Evolutionary conservation across 345 rosid species (phyloP), one percentile per base, ranked within the genome.

Genomic region (Eucalyptus melliodora): DNA sequence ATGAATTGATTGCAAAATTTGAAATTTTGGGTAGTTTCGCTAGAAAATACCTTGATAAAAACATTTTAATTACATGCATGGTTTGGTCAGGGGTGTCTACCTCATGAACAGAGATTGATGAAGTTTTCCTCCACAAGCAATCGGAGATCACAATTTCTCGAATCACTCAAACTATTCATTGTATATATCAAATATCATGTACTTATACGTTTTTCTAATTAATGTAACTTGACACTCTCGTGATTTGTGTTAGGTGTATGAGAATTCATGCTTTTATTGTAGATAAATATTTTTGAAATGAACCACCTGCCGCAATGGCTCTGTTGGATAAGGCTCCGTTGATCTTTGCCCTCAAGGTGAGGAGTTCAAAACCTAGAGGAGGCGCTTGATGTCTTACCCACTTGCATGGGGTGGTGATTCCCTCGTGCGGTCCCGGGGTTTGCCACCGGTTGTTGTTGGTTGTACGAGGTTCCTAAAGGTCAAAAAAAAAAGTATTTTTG

Each of bases 381-480:
- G 14, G 50, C 50, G 14, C 14, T 47, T 11, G 50, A 14, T 47
- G 14, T 11, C 50, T 47, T 47, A 47, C 50, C 14, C 50, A 47
- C 50, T 47, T 47, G 50, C 50, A 47, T 4, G 14, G 50, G 50
- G 50, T 47, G 50, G 50, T 47, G 50, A 12, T 47, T 47, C 1
- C 14, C 50, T 47, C 5, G 14, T 47, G 50, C 5, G 50, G 50
- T 14, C 50, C 5, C 1, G 11, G 14, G 50, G 14, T 47, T 47
- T 47, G 5, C 14, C 50, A 11, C 13, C 50, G 4, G 2, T 1
- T 11, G 49, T 1, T 11, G 49, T 10, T 10, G 5, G 4, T 2
- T 4, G 50, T 47, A 47, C 4, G 13, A 5, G 50, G 13, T 47
- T n/a, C n/a, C n/a, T n/a, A n/a, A n/a, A n/a, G n/a, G n/a, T n/a